Percentiles rank a stretch among this genome's conserved stretches.
Conservation (phyloP, 768 basidiomycete species). For the Lactifluus echinatus region DNA sequence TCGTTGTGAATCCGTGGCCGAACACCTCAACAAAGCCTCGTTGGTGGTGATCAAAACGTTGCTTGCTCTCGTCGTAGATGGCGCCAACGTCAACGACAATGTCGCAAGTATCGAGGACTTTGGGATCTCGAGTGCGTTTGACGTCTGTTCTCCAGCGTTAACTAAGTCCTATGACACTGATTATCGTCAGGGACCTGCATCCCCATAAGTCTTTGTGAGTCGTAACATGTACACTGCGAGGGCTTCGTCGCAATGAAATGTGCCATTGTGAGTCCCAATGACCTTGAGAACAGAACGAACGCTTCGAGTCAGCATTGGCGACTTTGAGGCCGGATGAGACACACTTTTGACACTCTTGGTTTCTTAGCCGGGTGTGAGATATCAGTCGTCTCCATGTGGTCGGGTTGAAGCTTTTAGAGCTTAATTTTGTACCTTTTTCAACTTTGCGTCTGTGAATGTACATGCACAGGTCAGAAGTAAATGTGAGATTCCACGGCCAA, state of each 20-base stretch:
- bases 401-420: background rate
- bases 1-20: constrained; percentile 79
- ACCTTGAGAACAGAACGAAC: constrained; percentile 34
- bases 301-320: background rate
- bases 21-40: constrained; percentile 87
- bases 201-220: constrained; percentile 63
- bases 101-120: constrained; percentile 66
- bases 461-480: too few relatives aligned
- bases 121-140: constrained; percentile 66
- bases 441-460: too few relatives aligned
- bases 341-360: constrained; percentile 34
- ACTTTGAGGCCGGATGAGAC: background rate
- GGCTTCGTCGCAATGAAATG: constrained; percentile 96
- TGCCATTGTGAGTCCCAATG: constrained; percentile 92
- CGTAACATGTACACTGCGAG: constrained; percentile 86
- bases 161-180: background rate
- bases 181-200: constrained; percentile 45
- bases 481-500: background rate
- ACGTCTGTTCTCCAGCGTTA: constrained; percentile 30
- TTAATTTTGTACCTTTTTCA: background rate
- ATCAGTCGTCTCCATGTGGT: constrained; percentile 22
- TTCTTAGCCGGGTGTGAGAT: constrained; percentile 30
- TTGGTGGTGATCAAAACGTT: constrained; percentile 94
- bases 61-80: constrained; percentile 69
- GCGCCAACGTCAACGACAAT: constrained; percentile 97